Base-by-base conservation (phyloP, 1,139 yeast species). In the Suhomyces coccinellae region DNA sequence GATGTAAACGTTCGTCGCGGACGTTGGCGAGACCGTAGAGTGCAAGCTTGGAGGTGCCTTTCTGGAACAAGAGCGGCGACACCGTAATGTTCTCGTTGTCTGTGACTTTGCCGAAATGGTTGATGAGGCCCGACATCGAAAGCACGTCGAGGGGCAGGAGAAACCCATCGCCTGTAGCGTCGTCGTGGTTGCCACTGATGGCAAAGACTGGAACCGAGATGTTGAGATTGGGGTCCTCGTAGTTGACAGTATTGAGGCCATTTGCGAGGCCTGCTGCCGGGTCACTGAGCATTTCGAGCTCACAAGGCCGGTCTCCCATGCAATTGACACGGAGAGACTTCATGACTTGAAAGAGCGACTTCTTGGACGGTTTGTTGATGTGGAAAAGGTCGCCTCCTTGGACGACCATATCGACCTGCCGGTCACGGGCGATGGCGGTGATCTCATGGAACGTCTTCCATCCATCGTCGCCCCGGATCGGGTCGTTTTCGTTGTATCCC, bases 371-470 rank as follows among this genome's bases (percentile, higher is more conserved):
- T 51, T 88, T 87, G 62, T 90, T 91, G 46, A 85, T 74, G 61
- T 93, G 98, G 66, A 93, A 93, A 43, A 93, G 71, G 62, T 93
- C 99, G 2, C 99, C 99, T 3, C 90, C 87, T 61, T 93, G 97
- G 4, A 95, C 61, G 15, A 93, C 77, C 90, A 91, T 83, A 62
- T 93, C 99, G 7, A 89, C 95, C 49, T 88, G 89, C 32, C 74
- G 66, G 2, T 75, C 77, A 51, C 73, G 72, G n/a, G 97, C 98
- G 3, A 89, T 62, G 49, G 66, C 67, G 75, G 90, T 80, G 48
- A 89, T 82, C 64, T 93, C 99, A 45, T 87, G 82, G 59, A 93
- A 93, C 0, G 97, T 87, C 44, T 67, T 75, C 85, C 96, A 87
- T 1, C 96, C 81, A 61, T 93, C 99, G 55, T 87, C 86, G 1